phyloP scores from a whole-genome alignment of 2,329 filamentous ascomycete species.

The Pseudocercospora macadamiae region DNA sequence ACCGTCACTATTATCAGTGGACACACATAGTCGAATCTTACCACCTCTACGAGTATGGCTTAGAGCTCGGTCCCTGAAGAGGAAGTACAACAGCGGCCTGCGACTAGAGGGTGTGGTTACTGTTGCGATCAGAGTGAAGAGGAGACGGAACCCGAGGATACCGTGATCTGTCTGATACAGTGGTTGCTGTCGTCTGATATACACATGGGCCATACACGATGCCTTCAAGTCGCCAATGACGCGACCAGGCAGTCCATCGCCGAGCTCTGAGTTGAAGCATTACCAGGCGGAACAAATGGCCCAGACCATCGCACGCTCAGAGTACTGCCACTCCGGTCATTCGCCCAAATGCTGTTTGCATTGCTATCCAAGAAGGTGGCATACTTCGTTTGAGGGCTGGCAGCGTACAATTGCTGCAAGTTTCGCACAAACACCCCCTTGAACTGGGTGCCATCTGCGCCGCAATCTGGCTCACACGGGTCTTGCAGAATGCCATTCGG shows the following conservation, averaged over 20 bases:
- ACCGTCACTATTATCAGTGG: not conserved
- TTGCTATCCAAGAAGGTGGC: conserved; percentile 60
- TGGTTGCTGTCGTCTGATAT: not conserved
- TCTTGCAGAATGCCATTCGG: conserved; percentile 46
- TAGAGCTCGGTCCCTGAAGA: too few species aligned
- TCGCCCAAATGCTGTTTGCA: conserved; percentile 67
- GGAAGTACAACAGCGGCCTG: too few species aligned
- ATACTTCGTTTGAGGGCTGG: conserved; percentile 55
- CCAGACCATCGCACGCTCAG: conserved; percentile 69
- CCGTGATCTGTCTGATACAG: not conserved
- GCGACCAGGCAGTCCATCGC: conserved; percentile 39
- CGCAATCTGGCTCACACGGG: conserved; percentile 42
- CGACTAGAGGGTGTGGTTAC: too few species aligned
- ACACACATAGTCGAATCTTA: not conserved
- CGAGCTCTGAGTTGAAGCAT: conserved; percentile 37
- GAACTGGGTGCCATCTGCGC: conserved; percentile 61
- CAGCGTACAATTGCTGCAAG: conserved; percentile 60
- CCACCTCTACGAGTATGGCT: not conserved
- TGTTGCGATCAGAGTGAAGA: not conserved
- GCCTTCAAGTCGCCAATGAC: conserved; percentile 27
- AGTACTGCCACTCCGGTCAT: conserved; percentile 57
- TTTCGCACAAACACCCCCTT: conserved; percentile 73
- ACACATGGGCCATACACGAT: not conserved
- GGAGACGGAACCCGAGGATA: not conserved
- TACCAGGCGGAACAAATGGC: conserved; percentile 48